Evolutionary conservation across 768 basidiomycete species (phyloP).

Genomic region (Clitopilus hobsonii): DNA sequence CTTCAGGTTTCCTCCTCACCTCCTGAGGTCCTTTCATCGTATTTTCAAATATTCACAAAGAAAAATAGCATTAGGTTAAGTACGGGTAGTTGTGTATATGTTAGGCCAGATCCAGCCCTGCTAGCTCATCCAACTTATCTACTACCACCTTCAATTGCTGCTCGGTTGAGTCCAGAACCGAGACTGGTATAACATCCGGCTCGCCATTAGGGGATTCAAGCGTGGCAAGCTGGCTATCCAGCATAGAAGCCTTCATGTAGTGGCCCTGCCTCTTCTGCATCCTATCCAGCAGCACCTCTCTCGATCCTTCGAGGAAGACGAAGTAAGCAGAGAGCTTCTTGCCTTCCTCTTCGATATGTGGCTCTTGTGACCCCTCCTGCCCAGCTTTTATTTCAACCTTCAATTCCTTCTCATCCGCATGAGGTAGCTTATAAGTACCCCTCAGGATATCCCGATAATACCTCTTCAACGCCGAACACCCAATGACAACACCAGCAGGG

Average conservation of each 20-base stretch:
- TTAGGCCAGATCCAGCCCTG: constrained; percentile 3
- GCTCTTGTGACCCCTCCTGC: neutral
- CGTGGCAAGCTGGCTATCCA: constrained; percentile 71
- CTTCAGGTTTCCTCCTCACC: too few relatives aligned
- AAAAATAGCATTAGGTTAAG: neutral
- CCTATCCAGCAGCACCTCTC: constrained; percentile 52
- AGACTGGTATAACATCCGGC: constrained; percentile 61
- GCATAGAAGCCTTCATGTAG: constrained; percentile 81
- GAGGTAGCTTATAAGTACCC: constrained; percentile 29
- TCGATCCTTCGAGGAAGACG: constrained; percentile 68
- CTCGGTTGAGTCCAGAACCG: constrained; percentile 45
- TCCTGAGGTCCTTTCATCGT: too few relatives aligned
- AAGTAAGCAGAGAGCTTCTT: constrained; percentile 62
- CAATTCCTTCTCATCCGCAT: neutral
- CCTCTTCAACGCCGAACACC: constrained; percentile 81
- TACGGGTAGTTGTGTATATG: too few relatives aligned
- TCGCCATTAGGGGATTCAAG: constrained; percentile 70
- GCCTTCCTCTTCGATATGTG: constrained; percentile 13
- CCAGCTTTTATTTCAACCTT: neutral
- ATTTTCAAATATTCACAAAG: neutral
- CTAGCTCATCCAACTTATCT: constrained; percentile 29
- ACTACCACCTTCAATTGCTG: constrained; percentile 49
- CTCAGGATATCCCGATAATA: constrained; percentile 81
- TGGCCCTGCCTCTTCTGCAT: constrained; percentile 66
- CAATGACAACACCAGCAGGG: constrained; percentile 64